phyloP scores from a whole-genome alignment of 2,329 filamentous ascomycete genomes.

The Sporothrix sp. region DNA sequence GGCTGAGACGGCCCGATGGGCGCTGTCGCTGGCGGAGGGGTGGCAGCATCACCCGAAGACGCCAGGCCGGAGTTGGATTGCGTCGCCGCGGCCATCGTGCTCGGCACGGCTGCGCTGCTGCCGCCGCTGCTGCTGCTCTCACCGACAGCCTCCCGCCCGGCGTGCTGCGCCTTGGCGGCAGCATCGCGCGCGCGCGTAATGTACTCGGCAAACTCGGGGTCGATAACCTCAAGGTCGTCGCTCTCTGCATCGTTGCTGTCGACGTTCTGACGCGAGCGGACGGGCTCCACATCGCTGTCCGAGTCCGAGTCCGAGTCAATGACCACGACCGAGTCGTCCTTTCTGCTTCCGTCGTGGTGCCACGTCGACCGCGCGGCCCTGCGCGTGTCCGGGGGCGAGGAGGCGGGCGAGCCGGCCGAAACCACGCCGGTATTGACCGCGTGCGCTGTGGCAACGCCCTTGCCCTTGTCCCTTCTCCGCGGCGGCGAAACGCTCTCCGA shows the following conservation, averaged over 20 bases:
- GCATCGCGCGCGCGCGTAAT: slow-evolving; percentile 15
- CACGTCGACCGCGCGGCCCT: not conserved
- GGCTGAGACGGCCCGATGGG: too few species aligned
- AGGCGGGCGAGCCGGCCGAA: not conserved
- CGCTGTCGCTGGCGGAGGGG: too few species aligned
- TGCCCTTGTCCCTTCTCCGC: slow-evolving; percentile 8
- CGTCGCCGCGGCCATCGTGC: not conserved
- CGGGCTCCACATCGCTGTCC: not conserved
- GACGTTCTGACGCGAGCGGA: too few species aligned
- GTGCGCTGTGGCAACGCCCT: slow-evolving; percentile 7
- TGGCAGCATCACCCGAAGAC: too few species aligned
- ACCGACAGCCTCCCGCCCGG: not conserved
- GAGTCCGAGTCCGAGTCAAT: slow-evolving; percentile 5
- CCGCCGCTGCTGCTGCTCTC: not conserved
- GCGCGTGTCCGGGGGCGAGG: not conserved
- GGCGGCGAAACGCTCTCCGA: not conserved
- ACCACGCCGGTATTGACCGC: slow-evolving; percentile 5
- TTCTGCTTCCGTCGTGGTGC: too few species aligned
- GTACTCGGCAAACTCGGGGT: slow-evolving; percentile 18
- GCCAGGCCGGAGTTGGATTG: not conserved
- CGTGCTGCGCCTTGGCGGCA: slow-evolving; percentile 10
- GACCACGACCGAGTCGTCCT: not conserved
- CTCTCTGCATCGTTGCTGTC: slow-evolving; percentile 5
- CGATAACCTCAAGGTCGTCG: slow-evolving; percentile 14
- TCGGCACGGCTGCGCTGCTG: not conserved